Conservation (phyloP, 225 moss, liverwort and hornwort species). For the Physcomitrium patens region DNA sequence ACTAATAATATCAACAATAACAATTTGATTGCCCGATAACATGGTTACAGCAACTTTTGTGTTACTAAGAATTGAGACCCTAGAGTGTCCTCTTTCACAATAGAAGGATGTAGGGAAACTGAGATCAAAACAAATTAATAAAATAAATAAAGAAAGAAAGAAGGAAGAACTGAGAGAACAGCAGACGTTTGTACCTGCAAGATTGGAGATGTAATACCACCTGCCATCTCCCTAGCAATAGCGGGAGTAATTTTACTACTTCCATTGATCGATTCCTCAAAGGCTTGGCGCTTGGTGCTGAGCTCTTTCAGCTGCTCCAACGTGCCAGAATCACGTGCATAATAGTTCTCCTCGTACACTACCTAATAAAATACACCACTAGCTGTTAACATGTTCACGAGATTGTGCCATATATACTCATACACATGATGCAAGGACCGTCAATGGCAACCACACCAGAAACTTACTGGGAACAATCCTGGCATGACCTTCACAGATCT, state of each 20-base stretch:
- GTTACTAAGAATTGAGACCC: background rate
- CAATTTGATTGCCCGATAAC: background rate
- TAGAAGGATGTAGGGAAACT: background rate
- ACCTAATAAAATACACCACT: constrained; percentile 57
- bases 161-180: background rate
- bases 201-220: constrained; percentile 95
- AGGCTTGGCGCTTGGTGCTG: constrained; percentile 93
- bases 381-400: background rate
- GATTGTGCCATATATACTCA: background rate
- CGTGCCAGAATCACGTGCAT: constrained; percentile 97
- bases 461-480: background rate
- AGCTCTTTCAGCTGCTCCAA: constrained; percentile 94
- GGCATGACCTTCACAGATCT: too few species aligned
- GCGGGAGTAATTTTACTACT: constrained; percentile 92
- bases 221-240: constrained; percentile 99
- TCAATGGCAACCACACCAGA: background rate
- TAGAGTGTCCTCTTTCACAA: constrained; percentile 1
- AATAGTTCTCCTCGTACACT: constrained; percentile 86
- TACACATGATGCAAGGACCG: background rate
- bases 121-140: too few species aligned
- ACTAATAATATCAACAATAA: background rate
- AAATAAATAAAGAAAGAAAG: background rate
- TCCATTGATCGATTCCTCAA: constrained; percentile 98
- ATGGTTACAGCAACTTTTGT: background rate
- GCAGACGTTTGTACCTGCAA: constrained; percentile 62